Base-by-base conservation (phyloP, 768 basidiomycete genomes). In the Chalciporus sphaerocephalus region DNA sequence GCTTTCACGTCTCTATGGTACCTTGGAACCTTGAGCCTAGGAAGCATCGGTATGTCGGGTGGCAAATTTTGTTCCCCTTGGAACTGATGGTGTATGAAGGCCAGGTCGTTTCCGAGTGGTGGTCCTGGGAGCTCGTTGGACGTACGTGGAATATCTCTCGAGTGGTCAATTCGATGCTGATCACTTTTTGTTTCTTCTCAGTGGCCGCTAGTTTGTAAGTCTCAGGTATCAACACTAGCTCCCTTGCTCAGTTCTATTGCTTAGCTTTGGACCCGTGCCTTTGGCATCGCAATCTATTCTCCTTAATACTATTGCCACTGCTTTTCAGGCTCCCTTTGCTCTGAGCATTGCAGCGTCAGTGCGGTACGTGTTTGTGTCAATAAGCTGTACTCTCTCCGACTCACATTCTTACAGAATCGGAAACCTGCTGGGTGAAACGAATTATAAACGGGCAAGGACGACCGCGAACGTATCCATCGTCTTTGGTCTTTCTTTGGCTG, bases 121-220 rank as follows among this genome's bases (percentile, higher is more conserved):
- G 92, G 91, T 85, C 85, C 21, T 93, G 93, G 93, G 91, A 93
- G 64, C 74, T 90, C 3, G 69, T 88, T 27, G 82, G 82, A n/a
- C 65, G 53, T 55, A 12, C 11, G 53, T 49, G 25, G n/a, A 6
- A 16, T 24, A 15, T 27, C 24, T 37, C 25, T 16, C 38, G 12
- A 35, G 11, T 11, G 22, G 15, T 33, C 17, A 32, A 36, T 18
- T 12, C 20, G 22, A 38, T 15, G 5, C 39, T 42, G 27, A 22
- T 33, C 34, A 39, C 4, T n/a, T n/a, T 32, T 15, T 42, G 11
- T 38, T 10, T 25, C 18, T 8, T 27, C 21, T 21, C 40, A 76
- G 73, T 76, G 17, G 74, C 74, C 22, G 73, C 73, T 23, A 76
- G 74, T 51, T 56, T 73, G 74, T 75, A 51, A 53, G 69, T 57